Evolutionary conservation across 805 yeast species (phyloP).

Genomic region (Kuraishia molischiana): DNA sequence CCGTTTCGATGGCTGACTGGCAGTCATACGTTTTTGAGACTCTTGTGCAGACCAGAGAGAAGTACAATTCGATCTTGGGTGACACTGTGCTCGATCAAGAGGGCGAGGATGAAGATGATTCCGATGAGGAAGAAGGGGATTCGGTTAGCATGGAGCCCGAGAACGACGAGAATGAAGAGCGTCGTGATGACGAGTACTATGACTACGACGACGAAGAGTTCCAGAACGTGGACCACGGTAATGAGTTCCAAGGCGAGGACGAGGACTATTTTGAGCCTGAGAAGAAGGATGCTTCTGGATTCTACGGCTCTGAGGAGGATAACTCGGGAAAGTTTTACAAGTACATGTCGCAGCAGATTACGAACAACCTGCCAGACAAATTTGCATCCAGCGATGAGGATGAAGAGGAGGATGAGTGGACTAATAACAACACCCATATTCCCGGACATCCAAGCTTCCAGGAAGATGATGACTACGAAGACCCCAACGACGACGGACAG

Average conservation of each 20-base stretch:
- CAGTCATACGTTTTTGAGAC: constrained; percentile 73
- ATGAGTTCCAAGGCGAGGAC: constrained; percentile 14
- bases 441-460: constrained; percentile 14
- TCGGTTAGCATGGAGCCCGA: background rate
- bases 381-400: constrained; percentile 48
- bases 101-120: constrained; percentile 22
- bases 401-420: constrained; percentile 33
- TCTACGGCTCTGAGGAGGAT: constrained; percentile 9
- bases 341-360: constrained; percentile 69
- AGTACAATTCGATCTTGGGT: constrained; percentile 89
- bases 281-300: constrained; percentile 1
- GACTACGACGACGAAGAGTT: constrained; percentile 4
- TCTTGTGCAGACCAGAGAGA: constrained; percentile 81
- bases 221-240: constrained; percentile 14
- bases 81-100: constrained; percentile 17
- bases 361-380: constrained; percentile 38
- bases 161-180: constrained; percentile 11
- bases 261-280: constrained; percentile 2
- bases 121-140: constrained; percentile 22
- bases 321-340: constrained; percentile 48
- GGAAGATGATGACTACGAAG: constrained; percentile 62
- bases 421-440: constrained; percentile 1
- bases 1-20: constrained; percentile 56
- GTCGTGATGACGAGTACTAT: constrained; percentile 5
- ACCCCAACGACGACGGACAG: constrained; percentile 76